phyloP scores from a whole-genome alignment of 2,329 filamentous ascomycete species.

The Pezicula rhizophila region DNA sequence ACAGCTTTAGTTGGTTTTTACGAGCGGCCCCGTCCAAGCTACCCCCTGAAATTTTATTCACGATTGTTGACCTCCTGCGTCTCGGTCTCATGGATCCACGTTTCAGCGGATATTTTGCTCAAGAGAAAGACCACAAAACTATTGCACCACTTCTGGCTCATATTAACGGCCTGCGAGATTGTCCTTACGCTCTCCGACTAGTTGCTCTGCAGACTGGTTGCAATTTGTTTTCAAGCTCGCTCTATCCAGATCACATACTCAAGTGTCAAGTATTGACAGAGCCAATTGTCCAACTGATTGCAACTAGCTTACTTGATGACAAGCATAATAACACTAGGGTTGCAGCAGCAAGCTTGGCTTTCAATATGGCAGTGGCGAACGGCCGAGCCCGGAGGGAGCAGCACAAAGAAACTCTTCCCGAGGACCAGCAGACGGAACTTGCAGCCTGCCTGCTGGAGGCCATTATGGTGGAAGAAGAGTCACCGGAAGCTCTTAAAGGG shows the following conservation, averaged over 20 bases:
- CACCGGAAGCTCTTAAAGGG: constrained; percentile 69
- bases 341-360: constrained; percentile 75
- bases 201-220: constrained; percentile 78
- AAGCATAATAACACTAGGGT: constrained; percentile 69
- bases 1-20: constrained; percentile 57
- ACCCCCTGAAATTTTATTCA: constrained; percentile 63
- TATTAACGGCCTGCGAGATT: constrained; percentile 49
- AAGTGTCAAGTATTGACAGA: constrained; percentile 43
- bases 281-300: constrained; percentile 63
- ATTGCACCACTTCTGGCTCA: constrained; percentile 54
- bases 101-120: constrained; percentile 75
- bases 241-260: constrained; percentile 63
- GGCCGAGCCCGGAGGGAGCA: constrained; percentile 57
- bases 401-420: constrained; percentile 51
- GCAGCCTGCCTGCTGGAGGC: constrained; percentile 76
- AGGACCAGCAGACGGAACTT: constrained; percentile 73
- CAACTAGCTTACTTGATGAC: constrained; percentile 72
- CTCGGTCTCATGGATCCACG: constrained; percentile 71
- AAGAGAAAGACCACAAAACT: constrained; percentile 62
- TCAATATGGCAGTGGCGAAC: constrained; percentile 72
- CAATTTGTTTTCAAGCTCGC: constrained; percentile 73
- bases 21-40: constrained; percentile 48
- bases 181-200: constrained; percentile 76
- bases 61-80: constrained; percentile 79
- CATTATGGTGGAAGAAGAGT: constrained; percentile 49